Evolutionary conservation across 2,329 filamentous ascomycete genomes (phyloP).

Genomic region (Talaromyces sp.): DNA sequence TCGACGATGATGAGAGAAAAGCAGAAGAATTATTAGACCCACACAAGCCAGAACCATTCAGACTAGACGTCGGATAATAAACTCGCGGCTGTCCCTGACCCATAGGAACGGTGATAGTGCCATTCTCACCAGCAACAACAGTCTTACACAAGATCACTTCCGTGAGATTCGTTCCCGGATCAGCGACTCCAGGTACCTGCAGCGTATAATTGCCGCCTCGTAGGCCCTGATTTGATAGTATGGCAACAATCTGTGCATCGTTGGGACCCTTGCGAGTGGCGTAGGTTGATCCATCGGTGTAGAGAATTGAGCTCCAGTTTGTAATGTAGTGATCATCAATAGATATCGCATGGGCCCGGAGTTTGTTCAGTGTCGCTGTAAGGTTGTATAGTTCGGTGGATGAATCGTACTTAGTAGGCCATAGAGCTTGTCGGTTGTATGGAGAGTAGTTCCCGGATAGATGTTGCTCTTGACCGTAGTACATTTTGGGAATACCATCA

Average conservation of each 20-base stretch:
- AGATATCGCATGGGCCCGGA: constrained; percentile 44
- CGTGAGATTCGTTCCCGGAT: constrained; percentile 30
- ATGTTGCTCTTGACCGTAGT: constrained; percentile 62
- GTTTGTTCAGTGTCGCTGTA: constrained; percentile 46
- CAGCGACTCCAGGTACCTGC: constrained; percentile 48
- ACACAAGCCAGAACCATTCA: constrained; percentile 26
- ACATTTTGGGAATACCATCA: constrained; percentile 60
- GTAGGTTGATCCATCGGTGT: constrained; percentile 38
- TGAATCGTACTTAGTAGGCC: constrained; percentile 50
- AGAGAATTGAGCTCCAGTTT: constrained; percentile 37
- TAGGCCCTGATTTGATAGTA: constrained; percentile 39
- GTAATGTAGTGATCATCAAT: constrained; percentile 35
- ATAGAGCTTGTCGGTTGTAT: constrained; percentile 52
- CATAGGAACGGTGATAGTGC: constrained; percentile 23
- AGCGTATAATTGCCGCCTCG: constrained; percentile 42
- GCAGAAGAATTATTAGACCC: not conserved
- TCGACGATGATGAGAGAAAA: not conserved
- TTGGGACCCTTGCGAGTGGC: constrained; percentile 43
- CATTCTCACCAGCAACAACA: constrained; percentile 19
- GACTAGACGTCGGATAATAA: constrained; percentile 23
- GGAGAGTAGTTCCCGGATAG: constrained; percentile 48
- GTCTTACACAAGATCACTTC: constrained; percentile 39
- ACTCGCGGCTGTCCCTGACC: constrained; percentile 24
- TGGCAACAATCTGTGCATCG: constrained; percentile 36
- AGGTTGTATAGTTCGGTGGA: constrained; percentile 45